Base-by-base conservation (phyloP, 768 basidiomycete genomes). In the Kwoniella sp. region DNA sequence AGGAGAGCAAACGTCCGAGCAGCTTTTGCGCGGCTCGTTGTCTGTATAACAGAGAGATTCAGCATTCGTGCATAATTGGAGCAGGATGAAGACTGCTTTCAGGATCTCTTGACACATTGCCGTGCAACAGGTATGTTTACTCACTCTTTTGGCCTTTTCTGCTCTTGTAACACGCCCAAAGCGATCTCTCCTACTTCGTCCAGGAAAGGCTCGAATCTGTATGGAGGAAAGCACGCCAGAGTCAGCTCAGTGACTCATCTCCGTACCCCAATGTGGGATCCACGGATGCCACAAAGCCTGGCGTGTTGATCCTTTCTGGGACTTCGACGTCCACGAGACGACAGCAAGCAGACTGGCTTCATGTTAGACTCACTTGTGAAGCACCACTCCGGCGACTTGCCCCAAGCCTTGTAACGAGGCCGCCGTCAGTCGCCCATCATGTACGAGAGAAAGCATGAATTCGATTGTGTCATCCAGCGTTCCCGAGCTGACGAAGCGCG, bases 191-290 rank as follows among this genome's bases (percentile, higher is more conserved):
- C 72, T 12, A 70, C 70, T 8, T 31, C 57, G 15, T 67, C 47
- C 23, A 73, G 45, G 38, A 64, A 70, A 17, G 72, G 68, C 41
- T 72, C 70, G 52, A 76, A 76, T 29, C 75, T 76, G 26, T 9
- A 20, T n/a, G n/a, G n/a, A n/a, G n/a, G n/a, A n/a, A n/a, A n/a
- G n/a, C n/a, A n/a, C n/a, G n/a, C n/a, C n/a, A n/a, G n/a, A n/a
- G n/a, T n/a, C n/a, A n/a, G n/a, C n/a, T n/a, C n/a, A n/a, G n/a
- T n/a, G n/a, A n/a, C n/a, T n/a, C n/a, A n/a, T n/a, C n/a, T n/a
- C n/a, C n/a, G n/a, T n/a, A n/a, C n/a, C n/a, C n/a, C n/a, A n/a
- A n/a, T n/a, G n/a, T n/a, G n/a, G n/a, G n/a, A n/a, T n/a, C n/a
- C n/a, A n/a, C n/a, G n/a, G n/a, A n/a, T n/a, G n/a, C n/a, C n/a